Percentiles rank a stretch among this genome's conserved stretches.
Conservation (phyloP, 148 eudicot genomes). For the Chenopodium formosanum region DNA sequence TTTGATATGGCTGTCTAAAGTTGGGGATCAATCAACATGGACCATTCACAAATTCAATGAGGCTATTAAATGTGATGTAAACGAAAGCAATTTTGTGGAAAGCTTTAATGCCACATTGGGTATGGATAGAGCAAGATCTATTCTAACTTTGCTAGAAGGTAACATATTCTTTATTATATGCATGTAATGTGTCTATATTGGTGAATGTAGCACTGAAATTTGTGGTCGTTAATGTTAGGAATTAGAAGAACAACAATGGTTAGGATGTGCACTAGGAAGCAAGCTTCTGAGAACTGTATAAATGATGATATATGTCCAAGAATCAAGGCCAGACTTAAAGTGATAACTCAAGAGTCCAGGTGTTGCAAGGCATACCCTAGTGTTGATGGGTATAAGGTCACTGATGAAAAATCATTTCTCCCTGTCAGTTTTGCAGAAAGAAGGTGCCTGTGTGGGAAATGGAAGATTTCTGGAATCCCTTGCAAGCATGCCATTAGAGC, state of each 20-base stretch:
- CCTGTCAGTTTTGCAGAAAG: too few species aligned
- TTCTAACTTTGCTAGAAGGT: background rate
- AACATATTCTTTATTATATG: background rate
- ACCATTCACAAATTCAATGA: background rate
- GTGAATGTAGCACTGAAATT: too few species aligned
- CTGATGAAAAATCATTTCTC: too few species aligned
- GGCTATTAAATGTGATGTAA: background rate
- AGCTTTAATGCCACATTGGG: background rate
- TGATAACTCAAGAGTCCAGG: too few species aligned
- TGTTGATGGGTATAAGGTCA: too few species aligned
- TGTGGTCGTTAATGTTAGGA: background rate
- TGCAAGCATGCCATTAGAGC: too few species aligned
- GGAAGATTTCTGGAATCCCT: too few species aligned
- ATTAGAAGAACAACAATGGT: background rate
- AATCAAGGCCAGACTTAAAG: too few species aligned
- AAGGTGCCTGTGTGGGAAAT: too few species aligned
- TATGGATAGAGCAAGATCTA: background rate
- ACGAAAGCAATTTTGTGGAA: slow-evolving; percentile 8
- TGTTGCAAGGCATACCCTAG: too few species aligned
- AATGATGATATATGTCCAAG: background rate
- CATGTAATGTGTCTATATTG: too few species aligned
- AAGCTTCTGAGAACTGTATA: background rate
- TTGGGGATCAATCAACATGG: background rate
- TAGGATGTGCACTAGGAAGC: background rate
- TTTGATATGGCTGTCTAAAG: background rate